Base-by-base conservation (phyloP, 1,284 basidiomycete genomes). In the Marasmius tenuissimus region DNA sequence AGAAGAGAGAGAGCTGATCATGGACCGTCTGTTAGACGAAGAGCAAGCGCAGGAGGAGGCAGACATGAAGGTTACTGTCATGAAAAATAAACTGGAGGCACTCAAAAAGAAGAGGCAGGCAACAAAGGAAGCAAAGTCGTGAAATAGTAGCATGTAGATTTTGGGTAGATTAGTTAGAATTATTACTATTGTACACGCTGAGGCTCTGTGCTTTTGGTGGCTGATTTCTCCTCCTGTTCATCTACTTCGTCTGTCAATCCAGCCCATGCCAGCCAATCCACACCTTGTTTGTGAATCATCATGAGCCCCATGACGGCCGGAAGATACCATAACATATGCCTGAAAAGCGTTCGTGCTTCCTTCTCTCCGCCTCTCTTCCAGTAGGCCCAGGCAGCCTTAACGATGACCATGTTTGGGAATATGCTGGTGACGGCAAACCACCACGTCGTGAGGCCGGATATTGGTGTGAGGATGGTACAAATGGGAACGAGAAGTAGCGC, bases 251-350 rank as follows among this genome's bases (percentile, higher is more conserved):
- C 59, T 42, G 66, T 54, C 9, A 78, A 59, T 42, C 77, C 77
- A 40, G 83, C 59, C 85, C 85, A 89, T 47, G 81, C 76, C 16
- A 78, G 68, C 93, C 92, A 96, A 63, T 88, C 85, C 66, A 88
- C 81, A 1, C 91, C 89, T 69, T 90, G 88, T 78, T 97, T 97
- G 75, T 96, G 94, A 62, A 91, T 81, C 93, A 99, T 96, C 88
- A 97, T 96, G 63, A 99, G 79, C 0, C 90, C 93, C 66, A 99
- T 81, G 11, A 98, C 82, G 9, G 91, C 91, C 0, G 97, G 97
- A 60, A 99, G 74, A 76, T 97, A 97, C 87, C 96, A 96, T 65
- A 99, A 73, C 73, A 89, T 91, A 63, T 93, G 86, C 72, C 92
- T 91, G 72, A 93, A 98, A 33, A 94, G 75, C 52, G 78, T 80